These are phyloP conservation scores for Aspergillus saccharolyticus DNA, from an alignment of 495 filamentous ascomycete species.

Conservation along the genomic window DNA sequence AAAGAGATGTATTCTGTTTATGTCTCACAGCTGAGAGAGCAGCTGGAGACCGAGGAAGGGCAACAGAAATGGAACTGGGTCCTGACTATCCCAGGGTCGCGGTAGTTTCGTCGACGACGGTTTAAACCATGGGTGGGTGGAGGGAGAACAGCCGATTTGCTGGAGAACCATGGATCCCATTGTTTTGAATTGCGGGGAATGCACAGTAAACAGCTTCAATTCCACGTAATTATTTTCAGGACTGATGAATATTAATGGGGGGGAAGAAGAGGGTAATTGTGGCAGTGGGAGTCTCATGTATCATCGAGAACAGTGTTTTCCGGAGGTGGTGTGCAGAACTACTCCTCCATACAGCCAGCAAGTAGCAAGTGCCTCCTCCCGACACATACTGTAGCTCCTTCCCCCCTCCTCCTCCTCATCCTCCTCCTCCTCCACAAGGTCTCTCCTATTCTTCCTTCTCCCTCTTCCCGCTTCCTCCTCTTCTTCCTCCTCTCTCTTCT, in stretches of 20 bases:
- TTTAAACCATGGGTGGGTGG: neutral
- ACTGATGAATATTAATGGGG: no score
- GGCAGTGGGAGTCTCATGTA: no score
- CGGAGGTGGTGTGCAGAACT: no score
- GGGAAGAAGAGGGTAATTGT: no score
- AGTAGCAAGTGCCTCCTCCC: no score
- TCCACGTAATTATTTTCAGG: neutral
- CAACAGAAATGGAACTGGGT: conserved; percentile 24
- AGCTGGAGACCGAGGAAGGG: conserved; percentile 15
- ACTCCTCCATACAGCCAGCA: no score
- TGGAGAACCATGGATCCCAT: conserved; percentile 1
- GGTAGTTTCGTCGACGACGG: neutral
- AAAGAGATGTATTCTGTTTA: neutral
- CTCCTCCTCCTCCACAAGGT: conserved; percentile 27
- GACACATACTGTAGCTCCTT: neutral
- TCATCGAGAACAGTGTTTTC: no score
- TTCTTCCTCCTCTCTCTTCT: conserved; percentile 8
- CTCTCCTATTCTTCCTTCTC: conserved; percentile 25
- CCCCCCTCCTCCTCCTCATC: conserved; percentile 20
- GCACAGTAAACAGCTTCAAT: neutral
- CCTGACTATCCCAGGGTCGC: conserved; percentile 8
- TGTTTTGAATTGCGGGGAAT: neutral
- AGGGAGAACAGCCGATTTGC: neutral
- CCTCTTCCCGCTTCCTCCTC: conserved; percentile 7
- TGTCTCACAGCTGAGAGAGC: conserved; percentile 1